Evolutionary conservation across 768 basidiomycete genomes (phyloP), one percentile per base, ranked within the genome.

Genomic region (Lepiota venenata): DNA sequence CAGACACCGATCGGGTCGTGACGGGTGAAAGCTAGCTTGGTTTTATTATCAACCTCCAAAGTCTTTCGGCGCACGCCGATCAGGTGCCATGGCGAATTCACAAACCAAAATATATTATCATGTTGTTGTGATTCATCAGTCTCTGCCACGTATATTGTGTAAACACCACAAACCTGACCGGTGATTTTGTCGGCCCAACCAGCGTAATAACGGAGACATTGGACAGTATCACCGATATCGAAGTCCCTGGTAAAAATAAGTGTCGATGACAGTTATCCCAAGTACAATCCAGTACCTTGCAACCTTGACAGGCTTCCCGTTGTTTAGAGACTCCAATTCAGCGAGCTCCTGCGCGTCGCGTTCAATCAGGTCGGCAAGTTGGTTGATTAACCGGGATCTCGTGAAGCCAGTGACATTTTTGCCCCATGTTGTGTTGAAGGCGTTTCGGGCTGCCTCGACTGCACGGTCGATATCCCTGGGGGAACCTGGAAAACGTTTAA

Each of bases 181-280:
- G 78, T 72, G 47, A 97, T 86, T 73, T 98, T 98, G 74, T 98
- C 95, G 8, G 92, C 91, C 89, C 90, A 95, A 20, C 95, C 95
- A 37, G 93, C 95, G 65, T 94, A 97, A 72, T 98, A 97, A 47
- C 91, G 79, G 48, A 93, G 70, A 64, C 89, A 91, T 60, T 83
- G 83, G 16, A 92, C 72, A 56, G 75, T 85, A 64, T 93, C 91
- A 38, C 82, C 84, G 38, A 93, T 87, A 66, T 93, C 91, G 57
- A 81, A 85, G 65, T 91, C 89, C 66, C 90, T 91, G 58, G 0
- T 46, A 55, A 21, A 25, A 40, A 58, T 55, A 32, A 32, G 36
- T 12, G 36, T 36, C 46, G 12, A 45, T 29, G 47, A 42, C 45
- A 21, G 25, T 35, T 15, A 3, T 47, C 7, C 20, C 41, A 38